These are phyloP conservation scores for Pseudogymnoascus sp. DNA, from an alignment of 2,329 filamentous ascomycete species.

Conservation along the genomic window DNA sequence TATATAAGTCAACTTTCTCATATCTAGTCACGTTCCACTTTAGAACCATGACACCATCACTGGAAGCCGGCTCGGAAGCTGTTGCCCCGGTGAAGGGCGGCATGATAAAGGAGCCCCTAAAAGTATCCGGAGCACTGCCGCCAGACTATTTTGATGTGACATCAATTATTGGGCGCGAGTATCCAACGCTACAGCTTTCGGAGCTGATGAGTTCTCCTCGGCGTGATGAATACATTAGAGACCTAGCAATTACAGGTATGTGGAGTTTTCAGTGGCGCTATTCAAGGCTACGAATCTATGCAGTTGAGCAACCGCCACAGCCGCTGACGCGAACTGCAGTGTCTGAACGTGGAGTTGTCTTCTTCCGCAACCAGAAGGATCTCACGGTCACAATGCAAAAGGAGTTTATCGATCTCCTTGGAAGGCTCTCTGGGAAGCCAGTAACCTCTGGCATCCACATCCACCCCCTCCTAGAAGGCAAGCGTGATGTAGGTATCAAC, in stretches of 20 bases:
- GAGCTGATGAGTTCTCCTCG: conserved; percentile 7
- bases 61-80: not conserved
- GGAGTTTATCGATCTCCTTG: not conserved
- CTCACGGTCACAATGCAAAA: conserved; percentile 33
- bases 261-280: not conserved
- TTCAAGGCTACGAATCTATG: not conserved
- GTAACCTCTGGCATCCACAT: conserved; percentile 1
- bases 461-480: conserved; percentile 7
- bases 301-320: not conserved
- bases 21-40: not conserved
- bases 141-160: conserved; percentile 3
- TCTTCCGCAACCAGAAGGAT: conserved; percentile 48
- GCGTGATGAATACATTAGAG: conserved; percentile 8
- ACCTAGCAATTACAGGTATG: conserved; percentile 8
- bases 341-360: conserved; percentile 39
- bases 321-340: not conserved
- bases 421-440: not conserved
- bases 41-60: not conserved
- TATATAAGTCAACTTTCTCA: not conserved
- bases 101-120: conserved; percentile 6
- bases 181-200: conserved; percentile 1
- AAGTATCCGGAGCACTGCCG: not conserved
- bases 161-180: conserved; percentile 9
- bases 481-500: conserved; percentile 16
- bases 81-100: not conserved